Base-by-base conservation (phyloP, 345 rosid genomes). In the Citrus reticulata region DNA sequence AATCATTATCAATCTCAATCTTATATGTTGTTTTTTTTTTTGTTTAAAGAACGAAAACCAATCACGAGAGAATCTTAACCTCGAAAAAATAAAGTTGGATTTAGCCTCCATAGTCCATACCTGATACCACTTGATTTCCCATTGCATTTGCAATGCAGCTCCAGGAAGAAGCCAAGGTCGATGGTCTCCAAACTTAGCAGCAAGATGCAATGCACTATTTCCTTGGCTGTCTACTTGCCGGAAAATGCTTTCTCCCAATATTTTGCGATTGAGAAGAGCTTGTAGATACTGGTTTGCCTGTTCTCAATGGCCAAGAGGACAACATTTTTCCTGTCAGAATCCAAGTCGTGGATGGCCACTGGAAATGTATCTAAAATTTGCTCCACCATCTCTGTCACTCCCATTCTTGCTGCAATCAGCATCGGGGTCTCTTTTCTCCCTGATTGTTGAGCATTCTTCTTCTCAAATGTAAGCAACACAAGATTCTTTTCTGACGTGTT, bases 41-140 rank as follows among this genome's bases (percentile, higher is more conserved):
- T 3, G 0, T 30, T 30, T 4, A 32, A 32, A 32, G 34, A 32
- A 32, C 34, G 34, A 32, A 32, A 32, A 32, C 34, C 34, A 32
- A 32, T 32, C 34, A 4, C 34, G 5, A 32, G 34, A 32, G 34
- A 32, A 32, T 32, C 34, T 32, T 32, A 32, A 32, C 0, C 34
- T 32, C 1, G 34, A 32, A 32, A 32, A 32, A 32, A 32, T 0
- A 32, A 32, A 32, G 34, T 32, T 32, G 0, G 34, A 32, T 32
- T 32, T 39, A 39, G 42, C 7, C 7, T 29, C 10, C 27, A 29
- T 77, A 77, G 3, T 29, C 10, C 27, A 29, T 77, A 77, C 81
- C 81, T 78, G 2, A 70, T 69, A 80, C 81, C 80, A 82, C 72
- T 81, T 84, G 37, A 76, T 39, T 69, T 84, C 82, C 82, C 87